Evolutionary conservation across 163 green algal genomes (phyloP).

Genomic region (Chloromonas sp.): DNA sequence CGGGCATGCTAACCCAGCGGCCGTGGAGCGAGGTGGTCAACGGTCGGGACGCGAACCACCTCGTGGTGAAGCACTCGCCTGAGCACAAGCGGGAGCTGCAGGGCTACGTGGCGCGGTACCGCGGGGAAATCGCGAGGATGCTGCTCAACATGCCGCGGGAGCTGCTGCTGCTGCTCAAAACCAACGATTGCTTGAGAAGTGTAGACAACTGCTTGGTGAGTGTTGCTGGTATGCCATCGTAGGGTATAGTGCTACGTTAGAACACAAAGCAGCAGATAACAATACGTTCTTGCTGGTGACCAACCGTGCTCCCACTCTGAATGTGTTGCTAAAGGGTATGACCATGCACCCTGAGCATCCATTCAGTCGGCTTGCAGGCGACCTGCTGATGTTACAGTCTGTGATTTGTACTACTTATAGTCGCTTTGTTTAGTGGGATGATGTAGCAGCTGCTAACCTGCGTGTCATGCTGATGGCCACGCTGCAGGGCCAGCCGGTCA

Average conservation of each 20-base stretch:
- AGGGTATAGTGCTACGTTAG: neutral
- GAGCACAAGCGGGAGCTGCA: conserved; percentile 30
- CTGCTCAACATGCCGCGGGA: conserved; percentile 70
- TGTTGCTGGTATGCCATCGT: neutral
- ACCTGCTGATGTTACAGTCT: conserved; percentile 47
- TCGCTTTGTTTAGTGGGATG: neutral
- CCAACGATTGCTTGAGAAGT: conserved; percentile 79
- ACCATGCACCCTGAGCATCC: neutral
- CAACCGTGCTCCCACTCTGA: neutral
- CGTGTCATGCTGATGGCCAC: conserved; percentile 43
- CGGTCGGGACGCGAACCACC: conserved; percentile 32
- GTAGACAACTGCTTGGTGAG: conserved; percentile 46
- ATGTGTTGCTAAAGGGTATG: neutral
- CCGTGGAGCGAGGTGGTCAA: conserved; percentile 55
- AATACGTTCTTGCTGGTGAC: neutral
- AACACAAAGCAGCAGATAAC: neutral
- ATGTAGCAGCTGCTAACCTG: conserved; percentile 22
- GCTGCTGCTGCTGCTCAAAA: conserved; percentile 89
- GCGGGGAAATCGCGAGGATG: conserved; percentile 64
- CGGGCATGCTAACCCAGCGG: conserved; percentile 69
- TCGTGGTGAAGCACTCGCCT: conserved; percentile 24
- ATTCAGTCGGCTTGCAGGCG: neutral
- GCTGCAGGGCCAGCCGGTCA: conserved; percentile 19
- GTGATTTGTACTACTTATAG: neutral
- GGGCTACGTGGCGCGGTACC: conserved; percentile 49